Evolutionary conservation across 805 yeast species (phyloP).

Genomic region (Pichia insulana): DNA sequence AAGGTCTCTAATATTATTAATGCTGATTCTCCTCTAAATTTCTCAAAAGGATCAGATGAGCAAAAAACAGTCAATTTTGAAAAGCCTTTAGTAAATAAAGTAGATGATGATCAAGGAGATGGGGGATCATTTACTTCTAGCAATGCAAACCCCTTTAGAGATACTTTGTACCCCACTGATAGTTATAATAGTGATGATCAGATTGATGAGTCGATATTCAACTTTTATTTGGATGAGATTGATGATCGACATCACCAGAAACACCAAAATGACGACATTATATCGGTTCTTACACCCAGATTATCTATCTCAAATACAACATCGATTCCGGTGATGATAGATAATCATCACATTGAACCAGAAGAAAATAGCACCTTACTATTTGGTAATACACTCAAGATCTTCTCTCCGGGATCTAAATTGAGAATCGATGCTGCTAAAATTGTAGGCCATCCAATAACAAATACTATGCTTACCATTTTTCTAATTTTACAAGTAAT

Average conservation of each 20-base stretch:
- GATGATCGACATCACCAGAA: neutral
- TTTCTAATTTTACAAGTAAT: constrained; percentile 42
- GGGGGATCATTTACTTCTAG: neutral
- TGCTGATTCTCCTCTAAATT: constrained; percentile 15
- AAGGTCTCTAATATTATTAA: constrained; percentile 8
- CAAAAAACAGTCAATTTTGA: neutral
- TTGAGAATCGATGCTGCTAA: constrained; percentile 29
- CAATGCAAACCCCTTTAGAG: no score
- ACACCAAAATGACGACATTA: constrained; percentile 1
- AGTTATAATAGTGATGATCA: neutral
- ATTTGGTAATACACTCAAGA: neutral
- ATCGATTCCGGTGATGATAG: neutral
- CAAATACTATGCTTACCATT: constrained; percentile 31
- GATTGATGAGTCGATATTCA: constrained; percentile 1
- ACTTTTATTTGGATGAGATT: constrained; percentile 1
- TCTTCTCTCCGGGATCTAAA: constrained; percentile 25
- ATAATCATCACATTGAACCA: neutral
- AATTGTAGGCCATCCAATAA: constrained; percentile 21
- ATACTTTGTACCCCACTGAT: neutral
- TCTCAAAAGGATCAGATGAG: neutral
- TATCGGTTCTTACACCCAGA: neutral
- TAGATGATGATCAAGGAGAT: constrained; percentile 7
- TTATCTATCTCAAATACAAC: neutral
- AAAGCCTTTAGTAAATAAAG: constrained; percentile 5
- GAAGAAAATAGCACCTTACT: neutral